phyloP scores from a whole-genome alignment of 441 rosid species.

The Manihot esculenta region DNA sequence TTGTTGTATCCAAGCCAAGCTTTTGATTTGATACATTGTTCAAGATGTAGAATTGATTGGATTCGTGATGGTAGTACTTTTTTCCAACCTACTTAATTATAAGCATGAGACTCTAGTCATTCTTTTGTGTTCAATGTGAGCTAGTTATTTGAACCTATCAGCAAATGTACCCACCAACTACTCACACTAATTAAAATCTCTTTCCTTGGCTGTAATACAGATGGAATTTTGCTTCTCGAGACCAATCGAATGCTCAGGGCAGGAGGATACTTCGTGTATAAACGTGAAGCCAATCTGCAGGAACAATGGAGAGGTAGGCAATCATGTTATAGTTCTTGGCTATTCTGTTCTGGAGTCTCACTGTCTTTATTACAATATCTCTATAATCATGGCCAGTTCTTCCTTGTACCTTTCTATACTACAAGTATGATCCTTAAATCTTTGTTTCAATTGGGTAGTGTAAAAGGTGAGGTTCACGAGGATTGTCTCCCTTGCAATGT shows the following conservation, averaged over 20 bases:
- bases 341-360: neutral
- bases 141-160: neutral
- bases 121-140: neutral
- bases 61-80: slow-evolving; percentile 81
- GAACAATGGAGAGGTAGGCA: slow-evolving; percentile 81
- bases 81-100: neutral
- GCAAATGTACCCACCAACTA: neutral
- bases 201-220: slow-evolving; percentile 39
- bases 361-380: neutral
- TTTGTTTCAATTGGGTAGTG: neutral
- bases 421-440: neutral
- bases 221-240: slow-evolving; percentile 87
- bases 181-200: slow-evolving; percentile 17
- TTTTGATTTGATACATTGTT: slow-evolving; percentile 88
- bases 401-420: neutral
- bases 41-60: slow-evolving; percentile 92
- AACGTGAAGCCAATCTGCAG: slow-evolving; percentile 65
- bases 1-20: slow-evolving; percentile 90
- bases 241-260: slow-evolving; percentile 83
- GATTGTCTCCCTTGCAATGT: neutral
- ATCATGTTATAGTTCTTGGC: slow-evolving; percentile 1
- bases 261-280: slow-evolving; percentile 88
- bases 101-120: too few species aligned
- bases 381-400: neutral
- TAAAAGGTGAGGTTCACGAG: slow-evolving; percentile 6